phyloP scores from a whole-genome alignment of 306 rosid genomes.

The Rubus parviflorus region DNA sequence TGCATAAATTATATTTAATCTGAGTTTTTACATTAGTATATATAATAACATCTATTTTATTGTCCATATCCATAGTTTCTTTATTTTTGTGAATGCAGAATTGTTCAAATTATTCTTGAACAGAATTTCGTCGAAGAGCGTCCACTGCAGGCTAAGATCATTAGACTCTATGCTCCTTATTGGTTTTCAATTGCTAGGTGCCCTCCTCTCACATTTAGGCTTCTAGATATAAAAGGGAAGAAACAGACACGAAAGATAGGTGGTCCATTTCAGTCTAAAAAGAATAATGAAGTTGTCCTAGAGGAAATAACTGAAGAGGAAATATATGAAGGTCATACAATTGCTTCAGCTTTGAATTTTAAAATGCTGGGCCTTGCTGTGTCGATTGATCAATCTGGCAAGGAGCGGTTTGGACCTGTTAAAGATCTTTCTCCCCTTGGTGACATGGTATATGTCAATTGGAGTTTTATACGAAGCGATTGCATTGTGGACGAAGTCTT shows the following conservation, averaged over 20 bases:
- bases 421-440: constrained; percentile 83
- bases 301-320: constrained; percentile 95
- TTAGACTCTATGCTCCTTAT: constrained; percentile 85
- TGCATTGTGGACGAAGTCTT: background rate
- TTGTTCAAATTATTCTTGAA: constrained; percentile 83
- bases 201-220: constrained; percentile 78
- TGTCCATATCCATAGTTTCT: constrained; percentile 22
- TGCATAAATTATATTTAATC: constrained; percentile 16
- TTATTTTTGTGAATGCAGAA: constrained; percentile 55
- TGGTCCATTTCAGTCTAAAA: constrained; percentile 47
- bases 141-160: constrained; percentile 62
- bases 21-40: constrained; percentile 16
- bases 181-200: constrained; percentile 83
- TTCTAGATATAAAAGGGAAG: constrained; percentile 63
- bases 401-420: constrained; percentile 71
- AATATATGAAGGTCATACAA: constrained; percentile 70
- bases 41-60: constrained; percentile 12
- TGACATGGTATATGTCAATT: constrained; percentile 64
- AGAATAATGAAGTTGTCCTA: constrained; percentile 44
- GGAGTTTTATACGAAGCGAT: constrained; percentile 5
- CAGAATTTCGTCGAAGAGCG: constrained; percentile 60
- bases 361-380: constrained; percentile 74
- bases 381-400: constrained; percentile 63
- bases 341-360: constrained; percentile 80
- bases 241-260: constrained; percentile 44